A percentile compares a stretch with the other conserved stretches of the same genome.
Conservation (phyloP, 176 grass and related monocot genomes). For the Triticum urartu region DNA sequence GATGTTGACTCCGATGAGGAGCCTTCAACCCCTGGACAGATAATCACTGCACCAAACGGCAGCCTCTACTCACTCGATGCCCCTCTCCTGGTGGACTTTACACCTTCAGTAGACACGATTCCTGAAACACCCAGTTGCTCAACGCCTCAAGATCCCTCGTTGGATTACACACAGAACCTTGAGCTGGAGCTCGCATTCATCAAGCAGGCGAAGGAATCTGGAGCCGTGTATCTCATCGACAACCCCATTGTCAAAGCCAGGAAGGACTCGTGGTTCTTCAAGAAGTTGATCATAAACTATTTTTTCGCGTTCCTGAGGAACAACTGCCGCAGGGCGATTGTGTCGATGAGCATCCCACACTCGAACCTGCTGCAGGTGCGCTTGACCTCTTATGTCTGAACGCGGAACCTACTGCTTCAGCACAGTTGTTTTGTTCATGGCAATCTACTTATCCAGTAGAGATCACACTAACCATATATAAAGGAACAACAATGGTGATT, state of each 20-base stretch:
- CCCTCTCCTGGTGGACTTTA: conserved; percentile 68
- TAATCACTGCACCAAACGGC: conserved; percentile 65
- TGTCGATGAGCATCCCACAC: conserved; percentile 72
- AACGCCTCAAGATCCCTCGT: conserved; percentile 32
- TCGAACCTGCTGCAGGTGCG: conserved; percentile 81
- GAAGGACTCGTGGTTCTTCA: conserved; percentile 90
- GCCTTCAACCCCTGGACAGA: conserved; percentile 47
- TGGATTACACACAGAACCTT: conserved; percentile 68
- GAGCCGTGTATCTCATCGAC: conserved; percentile 81
- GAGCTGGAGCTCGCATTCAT: conserved; percentile 84
- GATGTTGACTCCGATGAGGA: conserved; percentile 65
- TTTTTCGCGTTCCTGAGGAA: conserved; percentile 82
- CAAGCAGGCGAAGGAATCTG: conserved; percentile 59
- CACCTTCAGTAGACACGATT: conserved; percentile 33
- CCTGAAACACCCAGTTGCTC: conserved; percentile 61
- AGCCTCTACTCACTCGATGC: conserved; percentile 69
- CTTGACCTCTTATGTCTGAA: conserved; percentile 86
- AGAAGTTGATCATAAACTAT: conserved; percentile 97
- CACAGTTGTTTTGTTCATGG: conserved; percentile 18
- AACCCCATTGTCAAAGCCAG: conserved; percentile 82
- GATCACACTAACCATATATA: conserved; percentile 28
- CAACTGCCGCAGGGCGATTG: conserved; percentile 73
- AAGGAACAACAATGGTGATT: neutral
- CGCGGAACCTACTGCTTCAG: neutral
- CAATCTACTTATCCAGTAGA: neutral